Evolutionary conservation across 495 filamentous ascomycete genomes (phyloP), one percentile per base, ranked within the genome.

Genomic region (Penicillium goetzii): DNA sequence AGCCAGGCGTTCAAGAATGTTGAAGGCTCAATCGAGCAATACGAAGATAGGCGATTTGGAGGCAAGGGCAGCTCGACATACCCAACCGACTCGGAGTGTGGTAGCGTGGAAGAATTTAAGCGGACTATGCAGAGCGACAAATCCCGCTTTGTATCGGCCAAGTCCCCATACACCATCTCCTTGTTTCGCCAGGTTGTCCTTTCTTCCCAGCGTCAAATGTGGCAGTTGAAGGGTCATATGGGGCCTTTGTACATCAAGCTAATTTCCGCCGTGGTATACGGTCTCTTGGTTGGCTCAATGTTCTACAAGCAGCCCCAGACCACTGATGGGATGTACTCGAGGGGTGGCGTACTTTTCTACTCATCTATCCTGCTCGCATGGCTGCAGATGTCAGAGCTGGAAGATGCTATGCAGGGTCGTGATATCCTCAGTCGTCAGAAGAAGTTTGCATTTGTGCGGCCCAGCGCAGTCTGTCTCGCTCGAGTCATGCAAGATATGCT

Each of bases 371-470:
- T 93, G 76, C 89, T 92, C 61, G 88, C 89, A n/a, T 84, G 92
- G 67, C 78, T 93, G n/a, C 88, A 91, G 34, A 78, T 94, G 51
- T 83, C 89, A 0, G 91, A 94, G 67, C 73, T 92, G 50, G 90
- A 87, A 58, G 78, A 87, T 19, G 86, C 89, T 0, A 92, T 92
- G 72, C 79, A 84, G 12, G 85, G 86, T 2, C 83, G 89, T 28
- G 89, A 88, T 17, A 90, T 94, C 49, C 75, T 94, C 17, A 84
- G 87, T 59, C 91, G 92, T 49, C 92, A 96, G 71, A 89, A 91
- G 74, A 85, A 84, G 54, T 92, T 75, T 71, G 87, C 88, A 1
- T 92, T 94, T 73, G 92, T 92, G 60, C 83, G 89, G 3, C 91
- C 92, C 15, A 83, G 88, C 32, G 91, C 92, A 38, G 89, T 88